Conservation (phyloP, 2,329 filamentous ascomycete genomes). For the Bipolaris sorokiniana region DNA sequence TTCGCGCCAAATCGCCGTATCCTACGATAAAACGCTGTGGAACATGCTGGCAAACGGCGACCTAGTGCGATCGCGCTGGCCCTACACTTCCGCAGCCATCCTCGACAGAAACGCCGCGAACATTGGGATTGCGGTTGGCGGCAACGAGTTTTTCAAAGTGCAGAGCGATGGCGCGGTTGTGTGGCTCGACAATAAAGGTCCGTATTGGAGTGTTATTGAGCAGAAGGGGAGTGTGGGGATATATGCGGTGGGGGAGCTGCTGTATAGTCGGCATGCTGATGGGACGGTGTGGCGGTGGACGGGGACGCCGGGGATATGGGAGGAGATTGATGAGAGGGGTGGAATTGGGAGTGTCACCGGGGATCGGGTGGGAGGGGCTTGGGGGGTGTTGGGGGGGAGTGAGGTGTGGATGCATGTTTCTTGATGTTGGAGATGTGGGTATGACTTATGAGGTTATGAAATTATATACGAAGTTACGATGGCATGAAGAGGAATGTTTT, state of each 20-base stretch:
- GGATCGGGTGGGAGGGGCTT: slow-evolving; percentile 32
- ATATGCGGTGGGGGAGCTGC: slow-evolving; percentile 24
- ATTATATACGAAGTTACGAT: too few species aligned
- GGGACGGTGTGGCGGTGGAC: slow-evolving; percentile 39
- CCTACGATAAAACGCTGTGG: slow-evolving; percentile 35
- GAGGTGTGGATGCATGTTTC: slow-evolving; percentile 30
- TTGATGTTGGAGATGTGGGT: background rate
- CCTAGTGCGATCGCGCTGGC: slow-evolving; percentile 34
- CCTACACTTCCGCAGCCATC: slow-evolving; percentile 31
- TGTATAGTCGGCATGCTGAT: slow-evolving; percentile 35
- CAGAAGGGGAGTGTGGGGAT: slow-evolving; percentile 21
- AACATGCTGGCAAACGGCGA: slow-evolving; percentile 34
- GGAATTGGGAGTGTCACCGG: slow-evolving; percentile 23
- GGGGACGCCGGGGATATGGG: slow-evolving; percentile 34
- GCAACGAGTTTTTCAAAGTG: slow-evolving; percentile 40
- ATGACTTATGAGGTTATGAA: too few species aligned
- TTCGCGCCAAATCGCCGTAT: slow-evolving; percentile 33
- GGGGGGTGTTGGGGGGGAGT: slow-evolving; percentile 27
- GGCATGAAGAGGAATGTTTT: background rate
- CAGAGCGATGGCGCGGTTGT: slow-evolving; percentile 33
- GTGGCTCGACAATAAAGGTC: slow-evolving; percentile 31
- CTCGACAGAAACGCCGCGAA: slow-evolving; percentile 35
- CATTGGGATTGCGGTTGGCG: slow-evolving; percentile 32
- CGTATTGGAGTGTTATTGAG: slow-evolving; percentile 34
- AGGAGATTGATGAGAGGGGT: slow-evolving; percentile 30